Evolutionary conservation across 805 yeast species (phyloP).

Genomic region (Spathaspora boniae): DNA sequence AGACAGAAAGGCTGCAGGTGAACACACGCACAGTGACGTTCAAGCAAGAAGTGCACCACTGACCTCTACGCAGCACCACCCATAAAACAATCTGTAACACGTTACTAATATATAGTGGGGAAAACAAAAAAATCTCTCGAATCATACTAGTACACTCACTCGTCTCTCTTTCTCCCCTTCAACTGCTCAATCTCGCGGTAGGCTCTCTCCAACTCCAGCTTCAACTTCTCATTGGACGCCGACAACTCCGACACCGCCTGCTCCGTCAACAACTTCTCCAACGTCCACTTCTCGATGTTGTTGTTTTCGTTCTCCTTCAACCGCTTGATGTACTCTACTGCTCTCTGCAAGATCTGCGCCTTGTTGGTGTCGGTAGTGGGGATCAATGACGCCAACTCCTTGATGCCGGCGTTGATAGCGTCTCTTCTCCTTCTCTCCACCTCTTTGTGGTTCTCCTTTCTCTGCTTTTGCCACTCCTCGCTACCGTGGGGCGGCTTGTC

Average conservation of each 20-base stretch:
- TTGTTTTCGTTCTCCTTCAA: slow-evolving; percentile 86
- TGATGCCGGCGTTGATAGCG: slow-evolving; percentile 82
- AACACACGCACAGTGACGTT: background rate
- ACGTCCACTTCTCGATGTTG: slow-evolving; percentile 90
- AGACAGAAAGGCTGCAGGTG: slow-evolving; percentile 1
- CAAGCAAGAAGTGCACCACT: background rate
- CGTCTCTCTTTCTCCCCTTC: slow-evolving; percentile 31
- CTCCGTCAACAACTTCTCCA: slow-evolving; percentile 87
- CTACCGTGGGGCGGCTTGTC: slow-evolving; percentile 66
- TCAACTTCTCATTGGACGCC: slow-evolving; percentile 81
- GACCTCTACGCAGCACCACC: background rate
- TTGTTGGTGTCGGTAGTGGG: slow-evolving; percentile 87
- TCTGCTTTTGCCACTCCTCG: slow-evolving; percentile 77
- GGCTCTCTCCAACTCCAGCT: slow-evolving; percentile 84
- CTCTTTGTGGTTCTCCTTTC: slow-evolving; percentile 91
- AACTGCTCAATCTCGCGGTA: slow-evolving; percentile 88
- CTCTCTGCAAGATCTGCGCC: slow-evolving; percentile 82
- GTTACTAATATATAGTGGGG: background rate
- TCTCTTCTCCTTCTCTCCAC: slow-evolving; percentile 93
- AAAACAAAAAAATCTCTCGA: background rate
- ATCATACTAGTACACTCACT: background rate
- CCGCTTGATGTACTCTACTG: slow-evolving; percentile 86
- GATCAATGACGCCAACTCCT: slow-evolving; percentile 68
- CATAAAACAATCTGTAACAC: background rate
- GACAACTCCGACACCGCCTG: slow-evolving; percentile 86